Conservation (phyloP, 768 basidiomycete genomes). For the Termitomyces titanicus region DNA sequence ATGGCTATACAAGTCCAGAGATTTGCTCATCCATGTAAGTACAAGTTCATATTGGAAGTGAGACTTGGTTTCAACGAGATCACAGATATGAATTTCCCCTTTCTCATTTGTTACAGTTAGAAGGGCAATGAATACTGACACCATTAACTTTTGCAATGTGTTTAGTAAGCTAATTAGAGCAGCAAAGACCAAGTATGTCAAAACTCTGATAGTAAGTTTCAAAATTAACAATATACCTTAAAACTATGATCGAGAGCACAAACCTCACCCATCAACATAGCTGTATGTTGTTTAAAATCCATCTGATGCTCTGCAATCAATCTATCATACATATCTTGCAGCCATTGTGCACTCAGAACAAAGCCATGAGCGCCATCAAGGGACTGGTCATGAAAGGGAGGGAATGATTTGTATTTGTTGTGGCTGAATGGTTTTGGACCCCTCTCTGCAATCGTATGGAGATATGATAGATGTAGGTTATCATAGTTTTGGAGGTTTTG, state of each 20-base stretch:
- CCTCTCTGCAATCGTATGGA: constrained; percentile 1
- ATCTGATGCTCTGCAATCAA: constrained; percentile 15
- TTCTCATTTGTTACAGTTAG: not conserved
- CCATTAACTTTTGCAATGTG: not conserved
- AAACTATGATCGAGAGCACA: constrained; percentile 15
- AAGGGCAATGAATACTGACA: not conserved
- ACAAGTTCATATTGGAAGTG: constrained; percentile 27
- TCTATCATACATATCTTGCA: too few relatives aligned
- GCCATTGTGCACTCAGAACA: too few relatives aligned
- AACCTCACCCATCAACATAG: constrained; percentile 18
- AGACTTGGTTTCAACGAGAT: constrained; percentile 26
- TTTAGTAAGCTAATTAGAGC: too few relatives aligned
- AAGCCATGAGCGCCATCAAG: constrained; percentile 19
- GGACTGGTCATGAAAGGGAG: not conserved
- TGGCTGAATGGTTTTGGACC: not conserved
- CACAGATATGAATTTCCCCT: not conserved
- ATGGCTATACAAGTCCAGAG: too few relatives aligned
- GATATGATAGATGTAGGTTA: constrained; percentile 5
- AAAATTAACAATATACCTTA: constrained; percentile 17
- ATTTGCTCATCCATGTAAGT: constrained; percentile 28
- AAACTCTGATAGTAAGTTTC: too few relatives aligned
- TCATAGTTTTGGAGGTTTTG: constrained; percentile 20
- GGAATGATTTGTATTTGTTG: not conserved
- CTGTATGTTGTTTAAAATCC: constrained; percentile 23
- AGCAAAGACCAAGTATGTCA: too few relatives aligned